A percentile compares a stretch with the other conserved stretches of the same genome.
These are phyloP conservation scores for Ogataea populi-albae DNA, from an alignment of 805 yeast species.

Conservation along the genomic window DNA sequence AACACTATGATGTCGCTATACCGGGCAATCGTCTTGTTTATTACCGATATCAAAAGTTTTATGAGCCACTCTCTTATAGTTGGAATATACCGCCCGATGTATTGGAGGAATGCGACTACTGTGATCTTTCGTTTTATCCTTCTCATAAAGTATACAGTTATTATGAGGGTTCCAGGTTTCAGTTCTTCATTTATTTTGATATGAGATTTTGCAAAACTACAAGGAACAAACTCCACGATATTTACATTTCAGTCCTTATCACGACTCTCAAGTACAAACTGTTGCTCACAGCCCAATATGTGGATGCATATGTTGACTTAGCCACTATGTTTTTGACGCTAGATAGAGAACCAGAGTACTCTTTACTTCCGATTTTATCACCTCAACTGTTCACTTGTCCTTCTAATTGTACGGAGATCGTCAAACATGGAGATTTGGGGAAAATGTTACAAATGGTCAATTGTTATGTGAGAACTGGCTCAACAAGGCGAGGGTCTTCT, in stretches of 20 bases:
- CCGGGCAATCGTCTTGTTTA: constrained; percentile 21
- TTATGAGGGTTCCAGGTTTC: constrained; percentile 51
- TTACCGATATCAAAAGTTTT: constrained; percentile 20
- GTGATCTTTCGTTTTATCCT: constrained; percentile 21
- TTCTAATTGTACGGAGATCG: constrained; percentile 62
- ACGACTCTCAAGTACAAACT: constrained; percentile 55
- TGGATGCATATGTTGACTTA: constrained; percentile 75
- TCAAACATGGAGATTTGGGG: constrained; percentile 61
- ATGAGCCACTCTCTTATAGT: constrained; percentile 28
- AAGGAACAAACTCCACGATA: constrained; percentile 55
- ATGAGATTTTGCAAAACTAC: constrained; percentile 67
- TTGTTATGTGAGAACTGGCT: constrained; percentile 57
- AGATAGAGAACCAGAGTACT: constrained; percentile 88
- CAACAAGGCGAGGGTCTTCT: constrained; percentile 32
- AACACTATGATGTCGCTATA: constrained; percentile 29
- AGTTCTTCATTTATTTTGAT: constrained; percentile 62
- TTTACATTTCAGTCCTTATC: constrained; percentile 62
- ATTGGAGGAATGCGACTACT: constrained; percentile 48
- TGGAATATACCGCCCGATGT: constrained; percentile 48
- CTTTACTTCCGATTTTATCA: constrained; percentile 68
- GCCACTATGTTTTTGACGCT: constrained; percentile 65
- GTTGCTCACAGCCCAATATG: constrained; percentile 72
- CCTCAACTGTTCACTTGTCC: constrained; percentile 92
- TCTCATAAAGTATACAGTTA: constrained; percentile 4
- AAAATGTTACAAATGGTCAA: constrained; percentile 61